Conservation (phyloP, 2,329 filamentous ascomycete genomes). For the Trichophyton simii region DNA sequence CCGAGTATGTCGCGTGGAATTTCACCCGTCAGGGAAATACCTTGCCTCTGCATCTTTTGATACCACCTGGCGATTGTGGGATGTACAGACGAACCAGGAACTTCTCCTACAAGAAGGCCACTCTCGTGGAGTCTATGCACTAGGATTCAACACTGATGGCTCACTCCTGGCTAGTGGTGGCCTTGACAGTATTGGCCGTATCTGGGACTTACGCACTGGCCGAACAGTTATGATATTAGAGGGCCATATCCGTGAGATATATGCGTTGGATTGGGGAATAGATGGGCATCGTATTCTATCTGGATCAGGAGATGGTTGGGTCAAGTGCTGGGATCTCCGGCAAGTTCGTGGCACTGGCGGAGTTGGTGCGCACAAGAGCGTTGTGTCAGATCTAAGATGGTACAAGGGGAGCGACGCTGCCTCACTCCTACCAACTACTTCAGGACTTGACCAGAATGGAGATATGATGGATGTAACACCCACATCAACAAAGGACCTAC, state of each 20-base stretch:
- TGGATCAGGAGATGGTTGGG: slow-evolving; percentile 84
- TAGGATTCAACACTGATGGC: slow-evolving; percentile 83
- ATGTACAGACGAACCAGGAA: slow-evolving; percentile 73
- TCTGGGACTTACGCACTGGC: slow-evolving; percentile 90
- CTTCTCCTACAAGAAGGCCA: slow-evolving; percentile 86
- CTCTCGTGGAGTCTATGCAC: slow-evolving; percentile 79
- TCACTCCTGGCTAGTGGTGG: slow-evolving; percentile 86
- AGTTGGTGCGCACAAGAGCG: slow-evolving; percentile 80
- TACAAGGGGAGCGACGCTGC: slow-evolving; percentile 69
- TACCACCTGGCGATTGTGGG: slow-evolving; percentile 94
- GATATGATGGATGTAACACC: slow-evolving; percentile 19
- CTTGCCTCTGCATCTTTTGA: slow-evolving; percentile 90
- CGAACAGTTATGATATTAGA: slow-evolving; percentile 93
- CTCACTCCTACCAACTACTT: slow-evolving; percentile 46
- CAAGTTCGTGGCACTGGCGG: slow-evolving; percentile 73
- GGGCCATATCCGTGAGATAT: slow-evolving; percentile 84
- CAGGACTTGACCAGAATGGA: slow-evolving; percentile 51
- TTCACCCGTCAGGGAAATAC: slow-evolving; percentile 83
- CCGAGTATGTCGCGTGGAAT: slow-evolving; percentile 82
- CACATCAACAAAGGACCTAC: slow-evolving; percentile 12
- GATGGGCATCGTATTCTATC: slow-evolving; percentile 91
- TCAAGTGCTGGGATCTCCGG: slow-evolving; percentile 95
- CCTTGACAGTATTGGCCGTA: slow-evolving; percentile 81
- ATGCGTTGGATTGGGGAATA: slow-evolving; percentile 80
- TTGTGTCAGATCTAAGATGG: slow-evolving; percentile 87